phyloP scores from a whole-genome alignment of 345 rosid species.

The Barbarea vulgaris region DNA sequence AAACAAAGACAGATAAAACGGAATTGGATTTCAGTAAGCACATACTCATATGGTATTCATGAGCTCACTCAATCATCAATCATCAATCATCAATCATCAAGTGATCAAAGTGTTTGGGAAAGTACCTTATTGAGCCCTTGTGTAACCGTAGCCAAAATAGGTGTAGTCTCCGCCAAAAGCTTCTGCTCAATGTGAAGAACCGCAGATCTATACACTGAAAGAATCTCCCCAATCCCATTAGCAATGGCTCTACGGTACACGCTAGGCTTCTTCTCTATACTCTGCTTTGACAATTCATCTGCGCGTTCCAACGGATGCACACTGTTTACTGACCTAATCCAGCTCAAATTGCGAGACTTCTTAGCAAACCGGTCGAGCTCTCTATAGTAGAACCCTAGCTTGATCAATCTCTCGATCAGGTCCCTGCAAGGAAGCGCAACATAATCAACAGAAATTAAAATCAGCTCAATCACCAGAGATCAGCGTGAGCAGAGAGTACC shows the following conservation, averaged over 20 bases:
- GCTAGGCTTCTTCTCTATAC: constrained; percentile 52
- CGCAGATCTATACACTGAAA: constrained; percentile 80
- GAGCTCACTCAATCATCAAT: neutral
- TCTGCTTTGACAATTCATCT: constrained; percentile 51
- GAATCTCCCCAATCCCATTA: constrained; percentile 91
- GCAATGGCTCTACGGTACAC: constrained; percentile 89
- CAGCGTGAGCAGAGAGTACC: constrained; percentile 42
- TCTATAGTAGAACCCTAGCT: constrained; percentile 86
- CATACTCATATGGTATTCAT: neutral
- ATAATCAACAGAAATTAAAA: neutral
- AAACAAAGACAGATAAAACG: constrained; percentile 7
- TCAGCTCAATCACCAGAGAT: constrained; percentile 14
- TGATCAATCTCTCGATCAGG: constrained; percentile 78
- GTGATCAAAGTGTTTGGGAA: neutral
- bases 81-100: neutral
- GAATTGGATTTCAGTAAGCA: neutral
- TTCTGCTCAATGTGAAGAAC: constrained; percentile 90
- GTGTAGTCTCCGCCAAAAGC: constrained; percentile 73
- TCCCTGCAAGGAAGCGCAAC: constrained; percentile 51
- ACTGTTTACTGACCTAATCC: constrained; percentile 61
- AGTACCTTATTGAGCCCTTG: constrained; percentile 92
- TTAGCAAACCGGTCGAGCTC: constrained; percentile 86
- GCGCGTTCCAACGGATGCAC: constrained; percentile 56
- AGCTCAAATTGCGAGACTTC: constrained; percentile 77
- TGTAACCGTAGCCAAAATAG: constrained; percentile 79